phyloP scores from a whole-genome alignment of 495 filamentous ascomycete genomes.

The Neurospora tetraspora region DNA sequence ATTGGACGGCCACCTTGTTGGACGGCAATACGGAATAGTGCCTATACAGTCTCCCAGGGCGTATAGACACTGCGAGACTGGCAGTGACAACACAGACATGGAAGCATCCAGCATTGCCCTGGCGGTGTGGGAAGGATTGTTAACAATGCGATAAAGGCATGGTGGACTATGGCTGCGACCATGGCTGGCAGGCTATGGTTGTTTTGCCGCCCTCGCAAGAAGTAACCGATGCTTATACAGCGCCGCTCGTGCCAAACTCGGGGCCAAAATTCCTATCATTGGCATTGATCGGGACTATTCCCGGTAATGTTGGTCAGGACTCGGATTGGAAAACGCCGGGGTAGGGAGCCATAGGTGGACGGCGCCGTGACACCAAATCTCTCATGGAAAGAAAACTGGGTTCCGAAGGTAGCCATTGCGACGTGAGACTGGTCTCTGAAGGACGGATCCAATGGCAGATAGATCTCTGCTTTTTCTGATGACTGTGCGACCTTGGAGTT shows the following conservation, averaged over 20 bases:
- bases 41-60: neutral
- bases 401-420: neutral
- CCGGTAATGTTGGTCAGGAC: neutral
- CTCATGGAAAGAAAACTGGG: neutral
- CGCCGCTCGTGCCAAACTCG: neutral
- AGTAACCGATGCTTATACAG: neutral
- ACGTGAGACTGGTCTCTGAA: neutral
- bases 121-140: neutral
- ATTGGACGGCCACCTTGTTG: neutral
- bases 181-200: neutral
- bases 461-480: neutral
- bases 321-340: neutral
- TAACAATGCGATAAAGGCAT: neutral
- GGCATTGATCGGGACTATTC: neutral
- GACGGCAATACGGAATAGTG: neutral
- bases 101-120: neutral
- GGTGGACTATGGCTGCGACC: neutral
- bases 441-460: neutral
- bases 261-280: neutral
- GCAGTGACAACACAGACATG: neutral
- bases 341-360: neutral
- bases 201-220: neutral
- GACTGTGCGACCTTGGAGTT: neutral
- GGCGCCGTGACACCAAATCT: neutral
- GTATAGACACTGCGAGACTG: neutral